These are phyloP conservation scores for Clitoria ternatea DNA, from an alignment of 306 rosid genomes.

Conservation along the genomic window DNA sequence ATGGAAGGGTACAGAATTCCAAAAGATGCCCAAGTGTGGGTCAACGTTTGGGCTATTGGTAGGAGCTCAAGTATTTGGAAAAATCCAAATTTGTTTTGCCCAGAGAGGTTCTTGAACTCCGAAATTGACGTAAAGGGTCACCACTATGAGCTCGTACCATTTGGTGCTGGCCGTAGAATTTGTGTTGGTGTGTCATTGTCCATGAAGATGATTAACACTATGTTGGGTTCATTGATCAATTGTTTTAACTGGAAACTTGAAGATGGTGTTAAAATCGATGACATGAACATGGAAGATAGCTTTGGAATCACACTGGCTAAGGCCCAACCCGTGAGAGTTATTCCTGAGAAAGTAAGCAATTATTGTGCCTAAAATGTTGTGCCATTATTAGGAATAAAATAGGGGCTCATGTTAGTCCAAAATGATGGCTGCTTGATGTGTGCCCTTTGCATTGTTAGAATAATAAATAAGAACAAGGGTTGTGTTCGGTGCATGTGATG, in stretches of 20 bases:
- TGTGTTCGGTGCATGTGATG: too few relatives aligned
- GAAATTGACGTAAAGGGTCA: slow-evolving; percentile 27
- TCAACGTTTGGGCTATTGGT: slow-evolving; percentile 38
- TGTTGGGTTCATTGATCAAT: slow-evolving; percentile 38
- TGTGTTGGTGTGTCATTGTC: slow-evolving; percentile 36
- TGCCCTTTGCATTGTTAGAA: too few relatives aligned
- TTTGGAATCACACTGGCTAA: slow-evolving; percentile 30
- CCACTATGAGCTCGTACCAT: slow-evolving; percentile 36
- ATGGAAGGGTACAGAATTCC: slow-evolving; percentile 32
- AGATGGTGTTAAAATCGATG: too few relatives aligned
- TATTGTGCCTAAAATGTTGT: too few relatives aligned
- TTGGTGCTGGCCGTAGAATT: slow-evolving; percentile 32
- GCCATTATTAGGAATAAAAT: too few relatives aligned
- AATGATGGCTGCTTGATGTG: too few relatives aligned
- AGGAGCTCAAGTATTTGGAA: slow-evolving; percentile 24
- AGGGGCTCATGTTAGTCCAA: too few relatives aligned
- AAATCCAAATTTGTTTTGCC: slow-evolving; percentile 29
- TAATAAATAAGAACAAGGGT: too few relatives aligned
- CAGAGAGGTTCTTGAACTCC: slow-evolving; percentile 38
- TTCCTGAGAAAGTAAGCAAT: slow-evolving; percentile 27
- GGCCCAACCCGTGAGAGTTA: slow-evolving; percentile 26
- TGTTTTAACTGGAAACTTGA: slow-evolving; percentile 47
- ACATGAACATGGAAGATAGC: slow-evolving; percentile 38
- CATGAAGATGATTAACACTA: slow-evolving; percentile 25
- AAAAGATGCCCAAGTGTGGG: slow-evolving; percentile 32